A percentile compares a stretch with the other conserved stretches of the same genome.
phyloP scores from a whole-genome alignment of 768 basidiomycete species.

The Leucogyrophana mollusca region DNA sequence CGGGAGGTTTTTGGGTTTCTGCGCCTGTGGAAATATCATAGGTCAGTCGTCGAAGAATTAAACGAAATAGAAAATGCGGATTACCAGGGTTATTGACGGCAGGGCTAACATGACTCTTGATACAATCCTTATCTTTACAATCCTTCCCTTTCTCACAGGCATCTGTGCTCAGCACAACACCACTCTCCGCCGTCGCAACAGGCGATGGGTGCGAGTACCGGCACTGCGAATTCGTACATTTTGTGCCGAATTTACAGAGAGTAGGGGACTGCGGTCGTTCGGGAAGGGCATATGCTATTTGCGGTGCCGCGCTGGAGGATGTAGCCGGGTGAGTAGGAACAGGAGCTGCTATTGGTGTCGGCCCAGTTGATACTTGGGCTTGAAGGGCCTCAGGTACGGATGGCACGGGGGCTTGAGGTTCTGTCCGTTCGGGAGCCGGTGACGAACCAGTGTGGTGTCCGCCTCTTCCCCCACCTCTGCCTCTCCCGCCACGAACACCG shows the following conservation, averaged over 20 bases:
- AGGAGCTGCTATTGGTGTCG: conserved; percentile 22
- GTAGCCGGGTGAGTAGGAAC: conserved; percentile 22
- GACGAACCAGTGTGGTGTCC: conserved; percentile 29
- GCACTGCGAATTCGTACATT: conserved; percentile 89
- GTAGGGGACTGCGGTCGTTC: conserved; percentile 84
- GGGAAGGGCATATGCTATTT: conserved; percentile 55
- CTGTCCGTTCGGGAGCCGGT: conserved; percentile 17
- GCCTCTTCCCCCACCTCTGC: conserved; percentile 47
- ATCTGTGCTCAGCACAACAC: conserved; percentile 92
- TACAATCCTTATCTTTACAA: conserved; percentile 93
- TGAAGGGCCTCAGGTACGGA: conserved; percentile 14
- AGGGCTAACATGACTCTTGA: conserved; percentile 88
- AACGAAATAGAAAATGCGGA: conserved; percentile 5
- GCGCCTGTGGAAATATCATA: conserved; percentile 15
- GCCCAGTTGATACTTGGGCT: conserved; percentile 3
- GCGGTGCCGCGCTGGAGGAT: conserved; percentile 3
- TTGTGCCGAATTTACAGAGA: conserved; percentile 89
- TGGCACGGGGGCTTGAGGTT: conserved; percentile 9
- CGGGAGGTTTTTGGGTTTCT: conserved; percentile 34
- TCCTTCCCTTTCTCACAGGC: conserved; percentile 85
- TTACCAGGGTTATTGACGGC: conserved; percentile 68
- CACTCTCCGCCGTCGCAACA: conserved; percentile 93
- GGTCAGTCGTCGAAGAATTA: conserved; percentile 11
- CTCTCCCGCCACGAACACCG: conserved; percentile 45
- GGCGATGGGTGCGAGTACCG: conserved; percentile 94